Conservation (phyloP, 2,329 filamentous ascomycete species). For the Penicillium sumatraense region DNA sequence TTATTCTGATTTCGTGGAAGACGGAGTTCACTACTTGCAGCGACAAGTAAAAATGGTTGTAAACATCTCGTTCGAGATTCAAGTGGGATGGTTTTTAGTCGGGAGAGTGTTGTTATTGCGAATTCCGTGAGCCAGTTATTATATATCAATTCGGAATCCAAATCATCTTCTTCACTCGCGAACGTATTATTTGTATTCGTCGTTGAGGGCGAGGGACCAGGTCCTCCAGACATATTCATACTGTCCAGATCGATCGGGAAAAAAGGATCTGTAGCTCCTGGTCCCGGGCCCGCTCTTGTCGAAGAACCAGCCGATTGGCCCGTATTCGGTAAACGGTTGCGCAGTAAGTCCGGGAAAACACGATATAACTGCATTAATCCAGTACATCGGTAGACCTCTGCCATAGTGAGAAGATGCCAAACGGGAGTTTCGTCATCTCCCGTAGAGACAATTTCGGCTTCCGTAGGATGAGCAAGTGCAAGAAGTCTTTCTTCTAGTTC, state of each 20-base stretch:
- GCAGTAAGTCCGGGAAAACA: slow-evolving; percentile 57
- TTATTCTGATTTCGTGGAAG: slow-evolving; percentile 35
- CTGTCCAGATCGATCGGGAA: slow-evolving; percentile 29
- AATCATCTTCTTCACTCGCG: slow-evolving; percentile 7
- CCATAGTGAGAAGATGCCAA: slow-evolving; percentile 58
- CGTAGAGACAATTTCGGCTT: slow-evolving; percentile 54
- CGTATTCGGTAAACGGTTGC: slow-evolving; percentile 43
- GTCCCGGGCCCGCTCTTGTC: too few species aligned
- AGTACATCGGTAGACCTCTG: slow-evolving; percentile 58
- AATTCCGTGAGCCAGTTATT: slow-evolving; percentile 55
- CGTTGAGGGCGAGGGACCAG: slow-evolving; percentile 8
- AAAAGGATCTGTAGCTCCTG: slow-evolving; percentile 26
- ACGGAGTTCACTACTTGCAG: slow-evolving; percentile 56
- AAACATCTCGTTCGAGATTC: slow-evolving; percentile 59
- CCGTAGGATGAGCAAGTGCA: slow-evolving; percentile 50
- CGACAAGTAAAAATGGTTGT: slow-evolving; percentile 58
- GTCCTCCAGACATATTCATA: slow-evolving; percentile 16
- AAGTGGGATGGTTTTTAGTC: slow-evolving; percentile 55
- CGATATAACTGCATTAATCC: slow-evolving; percentile 61
- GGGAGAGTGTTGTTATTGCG: slow-evolving; percentile 55
- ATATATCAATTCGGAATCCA: slow-evolving; percentile 24
- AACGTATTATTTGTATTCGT: slow-evolving; percentile 13
- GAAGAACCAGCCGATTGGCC: neutral
- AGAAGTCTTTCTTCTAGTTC: slow-evolving; percentile 55
- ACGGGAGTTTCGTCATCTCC: slow-evolving; percentile 59